phyloP scores from a whole-genome alignment of 2,329 filamentous ascomycete genomes.

The Chaetomium sp. region DNA sequence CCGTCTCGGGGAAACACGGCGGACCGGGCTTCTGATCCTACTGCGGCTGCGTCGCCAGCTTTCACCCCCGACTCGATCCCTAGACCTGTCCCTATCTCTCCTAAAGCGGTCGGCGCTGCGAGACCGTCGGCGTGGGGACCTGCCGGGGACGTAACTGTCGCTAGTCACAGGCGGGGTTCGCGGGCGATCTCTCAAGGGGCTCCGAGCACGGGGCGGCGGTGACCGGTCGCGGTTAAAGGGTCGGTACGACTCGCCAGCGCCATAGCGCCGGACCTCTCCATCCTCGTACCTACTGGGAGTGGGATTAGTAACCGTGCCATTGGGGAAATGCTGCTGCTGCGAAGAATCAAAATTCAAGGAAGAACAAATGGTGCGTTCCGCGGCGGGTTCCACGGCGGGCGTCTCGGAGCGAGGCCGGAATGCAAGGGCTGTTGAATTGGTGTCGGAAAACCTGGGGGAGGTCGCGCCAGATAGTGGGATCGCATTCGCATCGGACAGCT shows the following conservation, averaged over 20 bases:
- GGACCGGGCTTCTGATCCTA: conserved; percentile 31
- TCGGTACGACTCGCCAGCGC: conserved; percentile 55
- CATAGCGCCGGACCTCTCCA: conserved; percentile 55
- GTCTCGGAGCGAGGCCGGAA: neutral
- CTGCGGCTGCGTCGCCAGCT: conserved; percentile 35
- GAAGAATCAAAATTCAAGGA: neutral
- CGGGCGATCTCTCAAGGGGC: conserved; percentile 29
- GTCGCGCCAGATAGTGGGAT: too few relatives aligned
- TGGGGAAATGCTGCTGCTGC: neutral
- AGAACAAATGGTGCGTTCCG: neutral
- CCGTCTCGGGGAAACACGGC: conserved; percentile 29
- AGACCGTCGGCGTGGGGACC: conserved; percentile 37
- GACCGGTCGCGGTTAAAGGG: conserved; percentile 43
- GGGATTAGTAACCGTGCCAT: conserved; percentile 16
- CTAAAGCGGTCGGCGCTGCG: conserved; percentile 36
- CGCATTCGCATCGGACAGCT: too few relatives aligned
- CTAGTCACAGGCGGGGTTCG: conserved; percentile 28
- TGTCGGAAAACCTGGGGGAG: neutral
- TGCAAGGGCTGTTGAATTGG: neutral
- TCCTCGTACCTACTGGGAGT: conserved; percentile 46
- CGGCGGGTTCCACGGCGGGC: neutral
- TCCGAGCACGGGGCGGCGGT: conserved; percentile 25
- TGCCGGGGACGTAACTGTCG: conserved; percentile 37
- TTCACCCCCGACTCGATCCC: conserved; percentile 34
- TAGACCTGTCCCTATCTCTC: conserved; percentile 23